Percentiles rank a stretch among this genome's conserved stretches.
Evolutionary conservation across 2,329 filamentous ascomycete genomes (phyloP).

Genomic region (Alternaria longipes): DNA sequence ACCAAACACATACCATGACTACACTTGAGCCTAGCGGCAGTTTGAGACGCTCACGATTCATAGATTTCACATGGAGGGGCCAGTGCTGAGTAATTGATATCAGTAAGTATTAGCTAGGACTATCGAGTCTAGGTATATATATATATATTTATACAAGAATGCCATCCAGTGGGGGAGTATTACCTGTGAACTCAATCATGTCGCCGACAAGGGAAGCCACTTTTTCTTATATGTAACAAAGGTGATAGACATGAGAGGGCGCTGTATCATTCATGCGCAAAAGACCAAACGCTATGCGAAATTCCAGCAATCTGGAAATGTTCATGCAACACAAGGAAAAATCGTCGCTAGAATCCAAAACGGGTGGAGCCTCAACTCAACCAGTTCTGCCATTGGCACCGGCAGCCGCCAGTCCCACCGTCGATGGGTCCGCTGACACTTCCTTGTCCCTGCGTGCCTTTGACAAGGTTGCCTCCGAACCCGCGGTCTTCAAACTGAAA

Average conservation of each 20-base stretch:
- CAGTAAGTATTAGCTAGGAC: constrained; percentile 11
- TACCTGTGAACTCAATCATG: constrained; percentile 10
- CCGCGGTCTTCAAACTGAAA: constrained; percentile 63
- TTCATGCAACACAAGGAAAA: constrained; percentile 18
- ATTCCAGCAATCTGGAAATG: constrained; percentile 22
- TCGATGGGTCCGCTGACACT: constrained; percentile 60
- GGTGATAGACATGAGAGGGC: constrained; percentile 5
- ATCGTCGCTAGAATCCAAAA: neutral
- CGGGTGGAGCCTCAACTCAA: constrained; percentile 23
- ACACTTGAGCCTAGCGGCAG: neutral
- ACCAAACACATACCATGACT: neutral
- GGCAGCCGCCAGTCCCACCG: constrained; percentile 67
- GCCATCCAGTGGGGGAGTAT: constrained; percentile 14
- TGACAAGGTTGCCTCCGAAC: constrained; percentile 62
- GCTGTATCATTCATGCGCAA: constrained; percentile 10
- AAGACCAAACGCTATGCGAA: constrained; percentile 30
- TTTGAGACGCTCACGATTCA: neutral
- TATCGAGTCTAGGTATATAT: neutral
- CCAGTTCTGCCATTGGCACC: constrained; percentile 69
- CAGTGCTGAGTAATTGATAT: neutral
- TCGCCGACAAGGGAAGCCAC: constrained; percentile 14
- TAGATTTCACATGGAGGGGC: neutral
- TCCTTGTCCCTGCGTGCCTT: constrained; percentile 58
- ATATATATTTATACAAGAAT: constrained; percentile 4
- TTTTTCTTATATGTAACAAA: neutral